phyloP scores from a whole-genome alignment of 1,139 yeast genomes.

The Nakaseomyces bracarensis region DNA sequence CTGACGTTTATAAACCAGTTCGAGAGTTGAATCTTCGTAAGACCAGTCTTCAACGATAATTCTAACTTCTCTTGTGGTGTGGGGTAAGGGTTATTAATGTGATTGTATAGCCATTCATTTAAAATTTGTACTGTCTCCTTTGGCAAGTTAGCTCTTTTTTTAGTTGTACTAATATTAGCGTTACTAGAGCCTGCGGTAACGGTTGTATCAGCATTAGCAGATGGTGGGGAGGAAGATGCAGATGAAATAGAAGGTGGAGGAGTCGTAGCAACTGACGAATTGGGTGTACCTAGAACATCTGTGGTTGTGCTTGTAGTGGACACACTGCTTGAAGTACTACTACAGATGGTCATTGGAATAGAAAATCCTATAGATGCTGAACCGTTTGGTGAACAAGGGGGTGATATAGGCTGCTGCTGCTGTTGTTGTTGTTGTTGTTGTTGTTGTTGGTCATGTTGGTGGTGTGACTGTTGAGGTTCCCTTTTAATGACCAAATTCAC shows the following conservation, averaged over 20 bases:
- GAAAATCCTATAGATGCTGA: neutral
- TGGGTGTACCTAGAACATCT: neutral
- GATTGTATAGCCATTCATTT: constrained; percentile 76
- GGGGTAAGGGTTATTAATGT: constrained; percentile 89
- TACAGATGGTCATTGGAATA: constrained; percentile 5
- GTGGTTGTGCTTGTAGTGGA: constrained; percentile 7
- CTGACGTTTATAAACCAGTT: constrained; percentile 98
- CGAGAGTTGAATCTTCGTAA: constrained; percentile 82
- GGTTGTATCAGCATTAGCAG: neutral
- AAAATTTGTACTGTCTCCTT: constrained; percentile 78
- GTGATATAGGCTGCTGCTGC: constrained; percentile 1
- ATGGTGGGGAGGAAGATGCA: neutral
- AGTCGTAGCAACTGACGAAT: neutral
- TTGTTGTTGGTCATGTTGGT: too few relatives aligned
- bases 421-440: too few relatives aligned
- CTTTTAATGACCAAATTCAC: constrained; percentile 3
- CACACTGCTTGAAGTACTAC: constrained; percentile 6
- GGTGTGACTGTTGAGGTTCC: neutral
- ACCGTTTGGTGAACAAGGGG: constrained; percentile 3
- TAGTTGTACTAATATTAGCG: too few relatives aligned
- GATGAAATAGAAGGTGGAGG: neutral
- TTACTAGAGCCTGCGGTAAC: too few relatives aligned
- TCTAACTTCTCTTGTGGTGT: constrained; percentile 81
- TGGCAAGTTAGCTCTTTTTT: constrained; percentile 66
- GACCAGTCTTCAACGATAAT: constrained; percentile 72